Evolutionary conservation across 441 rosid genomes (phyloP), one percentile per base, ranked within the genome.

Genomic region (Brassica balearica): DNA sequence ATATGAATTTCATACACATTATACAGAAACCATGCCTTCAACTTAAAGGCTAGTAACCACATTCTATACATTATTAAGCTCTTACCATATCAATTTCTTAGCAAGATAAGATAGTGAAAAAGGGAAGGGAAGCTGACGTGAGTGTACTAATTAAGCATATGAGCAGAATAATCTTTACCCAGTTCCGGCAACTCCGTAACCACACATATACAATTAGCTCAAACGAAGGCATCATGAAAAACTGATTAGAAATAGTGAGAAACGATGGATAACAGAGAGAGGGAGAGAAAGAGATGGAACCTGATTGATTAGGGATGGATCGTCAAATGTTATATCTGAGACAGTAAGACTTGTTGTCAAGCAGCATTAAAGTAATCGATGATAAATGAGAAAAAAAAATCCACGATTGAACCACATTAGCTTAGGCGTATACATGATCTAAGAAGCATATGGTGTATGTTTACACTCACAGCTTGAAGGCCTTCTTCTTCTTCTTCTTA

Each of bases 391-490:
- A 2, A 36, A 36, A 2, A 36, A 36, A 36, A 36, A 36, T 36
- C 43, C 43, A 36, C 10, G 43, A 36, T 36, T 36, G 43, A 36
- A 36, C 43, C 43, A 36, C 43, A 36, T 36, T 36, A 36, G 43
- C 41, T 60, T 59, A 69, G 7, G 75, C 34, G 56, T 65, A 81
- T 6, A 70, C 46, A 58, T 75, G 65, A 68, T 41, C 51, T 64
- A 46, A 17, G 75, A 72, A 74, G 74, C 69, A 29, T 72, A 51
- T 19, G 65, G 27, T 38, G 66, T 74, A 61, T 25, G 66, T 34
- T 36, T 41, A 74, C 27, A 88, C 97, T 89, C 87, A 91, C 98
- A 92, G 65, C 63, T 88, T 88, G 83, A 85, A 84, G 81, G 91
- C 85, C 72, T 23, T 23, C 25, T 23, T 23, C 72, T 81, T 67